Conservation (phyloP, 257 asterid species). For the Solanum chilense region DNA sequence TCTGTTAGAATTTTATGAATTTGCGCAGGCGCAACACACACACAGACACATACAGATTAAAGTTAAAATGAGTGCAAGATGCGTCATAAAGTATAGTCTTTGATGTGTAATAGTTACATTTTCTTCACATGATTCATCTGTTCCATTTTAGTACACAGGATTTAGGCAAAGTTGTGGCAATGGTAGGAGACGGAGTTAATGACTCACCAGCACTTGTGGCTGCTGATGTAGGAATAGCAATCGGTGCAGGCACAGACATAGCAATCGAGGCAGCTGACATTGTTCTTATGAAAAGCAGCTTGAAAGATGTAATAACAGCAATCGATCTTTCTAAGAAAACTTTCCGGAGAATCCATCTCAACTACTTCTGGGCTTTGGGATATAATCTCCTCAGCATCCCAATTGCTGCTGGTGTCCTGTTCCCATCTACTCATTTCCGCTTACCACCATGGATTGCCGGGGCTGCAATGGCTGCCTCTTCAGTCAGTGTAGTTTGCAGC, state of each 20-base stretch:
- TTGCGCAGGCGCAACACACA: background rate
- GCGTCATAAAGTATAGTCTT: background rate
- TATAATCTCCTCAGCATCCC: slow-evolving; percentile 69
- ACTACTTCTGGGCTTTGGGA: slow-evolving; percentile 73
- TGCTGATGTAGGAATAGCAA: slow-evolving; percentile 79
- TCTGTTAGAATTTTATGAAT: background rate
- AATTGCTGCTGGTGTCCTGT: slow-evolving; percentile 71
- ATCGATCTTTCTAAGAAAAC: slow-evolving; percentile 74
- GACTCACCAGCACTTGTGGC: slow-evolving; percentile 92
- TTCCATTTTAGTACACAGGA: slow-evolving; percentile 24
- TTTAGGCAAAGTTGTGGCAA: slow-evolving; percentile 54
- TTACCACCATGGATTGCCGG: slow-evolving; percentile 95
- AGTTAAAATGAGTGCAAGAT: background rate
- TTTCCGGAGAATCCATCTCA: slow-evolving; percentile 48
- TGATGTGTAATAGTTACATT: background rate
- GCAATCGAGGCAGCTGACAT: slow-evolving; percentile 90
- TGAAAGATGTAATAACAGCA: slow-evolving; percentile 84
- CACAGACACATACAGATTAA: background rate
- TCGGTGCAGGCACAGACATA: slow-evolving; percentile 85
- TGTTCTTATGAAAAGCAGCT: slow-evolving; percentile 73
- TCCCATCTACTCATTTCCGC: slow-evolving; percentile 57
- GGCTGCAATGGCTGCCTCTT: slow-evolving; percentile 94
- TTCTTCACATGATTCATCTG: background rate
- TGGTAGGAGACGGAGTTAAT: slow-evolving; percentile 90
- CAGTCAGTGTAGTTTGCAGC: slow-evolving; percentile 84